These are phyloP conservation scores for Alectoria sarmentosa DNA, from an alignment of 495 filamentous ascomycete species.

Conservation along the genomic window DNA sequence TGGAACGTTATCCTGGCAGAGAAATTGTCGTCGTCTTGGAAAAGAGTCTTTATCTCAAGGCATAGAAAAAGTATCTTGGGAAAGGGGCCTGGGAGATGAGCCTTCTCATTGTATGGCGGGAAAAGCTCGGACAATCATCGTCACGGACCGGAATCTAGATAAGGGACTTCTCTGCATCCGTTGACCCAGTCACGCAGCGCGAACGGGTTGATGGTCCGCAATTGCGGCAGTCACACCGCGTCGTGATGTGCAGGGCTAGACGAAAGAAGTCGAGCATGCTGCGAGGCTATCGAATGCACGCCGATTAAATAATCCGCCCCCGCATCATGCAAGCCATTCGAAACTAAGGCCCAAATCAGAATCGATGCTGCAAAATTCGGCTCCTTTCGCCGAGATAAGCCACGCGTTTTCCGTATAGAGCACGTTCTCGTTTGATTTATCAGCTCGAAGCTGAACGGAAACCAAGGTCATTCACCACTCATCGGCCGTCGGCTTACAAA, in stretches of 20 bases:
- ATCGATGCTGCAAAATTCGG: background rate
- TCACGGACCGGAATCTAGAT: background rate
- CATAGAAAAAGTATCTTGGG: background rate
- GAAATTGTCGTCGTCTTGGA: background rate
- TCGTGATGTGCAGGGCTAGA: background rate
- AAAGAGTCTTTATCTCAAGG: background rate
- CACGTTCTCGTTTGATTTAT: too few species aligned
- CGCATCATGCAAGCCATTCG: background rate
- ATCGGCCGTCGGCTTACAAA: too few species aligned
- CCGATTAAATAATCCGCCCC: too few species aligned
- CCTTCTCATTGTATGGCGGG: background rate
- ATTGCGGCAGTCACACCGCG: background rate
- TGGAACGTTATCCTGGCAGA: background rate
- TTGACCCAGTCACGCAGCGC: background rate
- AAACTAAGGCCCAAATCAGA: background rate
- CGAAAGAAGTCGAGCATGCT: background rate
- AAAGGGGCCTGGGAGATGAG: background rate
- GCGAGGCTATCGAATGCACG: conserved; percentile 1
- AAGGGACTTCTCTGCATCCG: background rate
- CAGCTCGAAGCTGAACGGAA: background rate
- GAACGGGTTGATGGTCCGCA: background rate
- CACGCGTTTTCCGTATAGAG: too few species aligned
- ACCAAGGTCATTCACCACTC: too few species aligned
- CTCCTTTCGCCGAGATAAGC: background rate
- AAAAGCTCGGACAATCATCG: background rate